Evolutionary conservation across 176 grass and related monocot species (phyloP), one percentile per base, ranked within the genome.

Genomic region (Phoenix dactylifera): DNA sequence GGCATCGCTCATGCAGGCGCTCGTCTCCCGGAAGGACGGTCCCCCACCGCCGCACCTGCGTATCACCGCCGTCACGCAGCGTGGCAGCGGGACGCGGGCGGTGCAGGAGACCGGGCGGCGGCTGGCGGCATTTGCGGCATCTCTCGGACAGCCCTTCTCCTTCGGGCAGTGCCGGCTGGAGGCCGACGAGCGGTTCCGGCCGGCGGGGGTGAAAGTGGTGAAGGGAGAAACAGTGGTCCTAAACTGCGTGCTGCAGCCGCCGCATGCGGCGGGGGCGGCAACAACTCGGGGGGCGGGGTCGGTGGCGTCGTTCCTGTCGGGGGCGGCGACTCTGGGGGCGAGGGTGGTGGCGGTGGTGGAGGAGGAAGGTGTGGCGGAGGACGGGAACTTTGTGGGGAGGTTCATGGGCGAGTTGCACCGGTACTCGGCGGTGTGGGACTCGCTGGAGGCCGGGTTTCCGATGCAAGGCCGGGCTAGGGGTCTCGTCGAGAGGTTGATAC

Each of bases 1-100:
- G 86, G 74, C 86, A 26, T 84, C 80, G 4, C 73, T 89, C 65
- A 84, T 89, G 81, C 80, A 89, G 80, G 86, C 86, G 15, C 79
- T 89, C 73, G 65, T 56, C 1, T 81, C 85, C 4, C 72, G 15
- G 35, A 44, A 44, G 15, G 72, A 69, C 24, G 80, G 77, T 7
- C 55, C 64, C 24, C 81, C 70, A 17, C 66, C 86, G 53, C 80
- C 86, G 7, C 77, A 89, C 74, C 86, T 89, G 12, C 86, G 86
- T 15, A 89, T 89, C 58, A 89, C 86, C 17, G 81, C 80, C 5
- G 70, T 89, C 59, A 70, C 77, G 4, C 74, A 73, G n/a, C 24
- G 74, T 25, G 85, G 85, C 1, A 60, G 80, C 0, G 68, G 83
- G 5, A 51, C 10, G 35, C 80, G 85, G 4, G 74, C 65, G 0